Base-by-base conservation (phyloP, 169 alveolate species). In the Plasmodium relictum region DNA sequence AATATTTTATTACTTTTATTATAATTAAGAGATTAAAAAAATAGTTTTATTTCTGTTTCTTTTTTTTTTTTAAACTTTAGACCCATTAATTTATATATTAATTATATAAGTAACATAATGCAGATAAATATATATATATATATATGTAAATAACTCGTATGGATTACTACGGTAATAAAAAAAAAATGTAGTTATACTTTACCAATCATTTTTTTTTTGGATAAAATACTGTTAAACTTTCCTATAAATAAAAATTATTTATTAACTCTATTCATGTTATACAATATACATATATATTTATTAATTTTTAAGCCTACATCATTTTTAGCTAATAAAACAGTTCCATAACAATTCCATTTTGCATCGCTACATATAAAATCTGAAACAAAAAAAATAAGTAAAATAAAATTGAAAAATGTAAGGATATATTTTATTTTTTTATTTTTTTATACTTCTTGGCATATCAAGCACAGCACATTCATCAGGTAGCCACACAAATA, bases 401-500 rank as follows among this genome's bases (percentile, higher is more conserved):
- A 16, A 10, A 3, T 4, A 37, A 18, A 20, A 71, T 26, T 3
- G 24, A 50, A 6, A 50, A 39, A 61, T 9, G n/a, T 61, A 24
- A 6, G n/a, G n/a, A 61, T 61, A 24, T 12, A 18, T 16, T 6
- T 61, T 16, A 39, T 66, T 14, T 66, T n/a, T 66, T 14, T 66
- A 39, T 4, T 8, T 0, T 18, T 66, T 61, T 61, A 0, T 54
- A 74, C 72, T 74, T 16, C 14, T 42, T n/a, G 88, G 74, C 74
- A 74, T 74, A 41, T 74, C 65, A 26, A 61, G 18, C 12, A 74
- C 44, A 18, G 65, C 20, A 68, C 88, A 61, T 52, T 62, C 88
- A 68, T 61, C 18, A 24, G 88, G 88, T 26, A 62, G 42, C 88
- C 88, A 74, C 68, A 74, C 74, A 74, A 74, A 74, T 42, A 74